Evolutionary conservation across 371 early-diverging fungal species (phyloP).

Genomic region (Mortierella sp.): DNA sequence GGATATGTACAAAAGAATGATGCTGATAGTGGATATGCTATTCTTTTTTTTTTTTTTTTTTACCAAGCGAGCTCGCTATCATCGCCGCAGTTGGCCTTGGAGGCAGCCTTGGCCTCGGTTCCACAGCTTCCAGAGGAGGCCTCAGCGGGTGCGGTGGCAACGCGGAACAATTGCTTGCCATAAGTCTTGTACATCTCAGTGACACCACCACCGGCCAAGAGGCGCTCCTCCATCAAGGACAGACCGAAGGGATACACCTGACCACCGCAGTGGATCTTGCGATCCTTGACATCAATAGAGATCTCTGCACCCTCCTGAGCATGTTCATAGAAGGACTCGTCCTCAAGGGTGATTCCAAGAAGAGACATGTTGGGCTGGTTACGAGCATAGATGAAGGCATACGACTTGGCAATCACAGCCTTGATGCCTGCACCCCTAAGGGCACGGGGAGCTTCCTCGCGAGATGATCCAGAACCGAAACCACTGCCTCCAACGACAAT

Average conservation of each 20-base stretch:
- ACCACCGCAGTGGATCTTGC: slow-evolving; percentile 66
- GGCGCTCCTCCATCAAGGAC: slow-evolving; percentile 77
- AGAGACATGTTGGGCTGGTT: slow-evolving; percentile 84
- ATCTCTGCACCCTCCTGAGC: slow-evolving; percentile 77
- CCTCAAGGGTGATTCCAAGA: slow-evolving; percentile 74
- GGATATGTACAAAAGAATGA: slow-evolving; percentile 14
- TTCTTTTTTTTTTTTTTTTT: neutral
- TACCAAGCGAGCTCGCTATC: slow-evolving; percentile 56
- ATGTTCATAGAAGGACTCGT: slow-evolving; percentile 77
- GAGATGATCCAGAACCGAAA: slow-evolving; percentile 80
- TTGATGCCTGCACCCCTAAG: slow-evolving; percentile 75
- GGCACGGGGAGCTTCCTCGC: slow-evolving; percentile 85
- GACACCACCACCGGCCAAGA: slow-evolving; percentile 82
- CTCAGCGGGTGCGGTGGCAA: slow-evolving; percentile 62
- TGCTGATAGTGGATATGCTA: neutral
- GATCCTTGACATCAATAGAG: slow-evolving; percentile 71
- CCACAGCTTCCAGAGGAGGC: slow-evolving; percentile 36
- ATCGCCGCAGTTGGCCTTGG: slow-evolving; percentile 46
- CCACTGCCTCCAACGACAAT: slow-evolving; percentile 80
- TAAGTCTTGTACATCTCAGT: slow-evolving; percentile 82
- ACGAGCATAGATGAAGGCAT: slow-evolving; percentile 71
- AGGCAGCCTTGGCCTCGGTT: slow-evolving; percentile 21
- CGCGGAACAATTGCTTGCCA: slow-evolving; percentile 78
- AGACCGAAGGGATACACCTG: slow-evolving; percentile 68
- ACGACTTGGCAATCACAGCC: slow-evolving; percentile 84